A percentile compares a stretch with the other conserved stretches of the same genome.
Evolutionary conservation across 2,329 filamentous ascomycete genomes (phyloP).

Genomic region (Fusarium sp.): DNA sequence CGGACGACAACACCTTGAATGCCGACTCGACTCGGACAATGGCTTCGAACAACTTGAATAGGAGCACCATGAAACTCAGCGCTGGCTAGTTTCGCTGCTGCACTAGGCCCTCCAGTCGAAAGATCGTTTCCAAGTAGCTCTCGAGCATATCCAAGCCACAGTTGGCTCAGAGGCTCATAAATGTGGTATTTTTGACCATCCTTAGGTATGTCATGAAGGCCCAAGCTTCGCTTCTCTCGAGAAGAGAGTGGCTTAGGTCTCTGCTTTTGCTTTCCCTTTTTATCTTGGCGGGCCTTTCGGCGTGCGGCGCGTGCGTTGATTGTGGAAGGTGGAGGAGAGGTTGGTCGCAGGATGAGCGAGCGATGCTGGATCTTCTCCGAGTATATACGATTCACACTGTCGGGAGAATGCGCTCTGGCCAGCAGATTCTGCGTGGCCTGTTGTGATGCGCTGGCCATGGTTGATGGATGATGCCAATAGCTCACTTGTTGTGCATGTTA

Average conservation of each 20-base stretch:
- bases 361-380: constrained; percentile 85
- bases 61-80: constrained; percentile 93
- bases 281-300: constrained; percentile 59
- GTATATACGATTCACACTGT: constrained; percentile 78
- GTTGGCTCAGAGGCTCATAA: constrained; percentile 78
- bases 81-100: constrained; percentile 80
- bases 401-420: constrained; percentile 80
- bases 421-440: constrained; percentile 74
- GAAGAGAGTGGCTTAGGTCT: constrained; percentile 80
- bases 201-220: constrained; percentile 79
- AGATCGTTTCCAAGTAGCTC: constrained; percentile 78
- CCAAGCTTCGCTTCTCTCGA: constrained; percentile 77
- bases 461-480: background rate
- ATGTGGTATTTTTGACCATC: constrained; percentile 72
- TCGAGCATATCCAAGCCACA: constrained; percentile 89
- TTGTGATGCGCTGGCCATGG: constrained; percentile 53
- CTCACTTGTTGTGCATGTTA: background rate
- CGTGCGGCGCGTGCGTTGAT: constrained; percentile 68
- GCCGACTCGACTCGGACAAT: constrained; percentile 85
- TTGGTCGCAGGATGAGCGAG: constrained; percentile 81
- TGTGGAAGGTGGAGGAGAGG: constrained; percentile 71
- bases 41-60: constrained; percentile 83
- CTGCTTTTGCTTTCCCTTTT: constrained; percentile 60
- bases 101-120: constrained; percentile 64
- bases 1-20: constrained; percentile 87